Base-by-base conservation (phyloP, 148 eudicot species). In the Vaccinium myrtillus region DNA sequence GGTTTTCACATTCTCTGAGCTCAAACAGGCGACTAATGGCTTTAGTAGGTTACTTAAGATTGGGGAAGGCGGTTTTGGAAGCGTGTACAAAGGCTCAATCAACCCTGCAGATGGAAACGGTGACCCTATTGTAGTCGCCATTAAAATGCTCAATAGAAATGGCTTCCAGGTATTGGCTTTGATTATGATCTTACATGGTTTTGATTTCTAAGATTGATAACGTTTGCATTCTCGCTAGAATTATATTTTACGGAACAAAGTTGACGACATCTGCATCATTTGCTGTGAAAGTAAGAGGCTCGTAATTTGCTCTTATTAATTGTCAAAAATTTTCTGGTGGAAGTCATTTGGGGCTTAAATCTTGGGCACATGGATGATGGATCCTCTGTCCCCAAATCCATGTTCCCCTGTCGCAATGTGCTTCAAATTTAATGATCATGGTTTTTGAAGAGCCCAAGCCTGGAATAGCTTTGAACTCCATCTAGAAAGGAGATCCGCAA, bases 41-140 rank as follows among this genome's bases (percentile, higher is more conserved):
- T 95, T 95, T 82, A 92, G 78, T 48, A 90, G 91, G 83, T 67
- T 90, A 77, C 87, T 92, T 58, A 95, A 93, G 93, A 93, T 95
- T 88, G 98, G 98, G 59, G 98, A 95, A 88, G 98, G 98, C 23
- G 98, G 98, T 46, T 95, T 94, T 83, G 98, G 98, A 49, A 58
- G 93, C 61, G 98, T 95, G 7, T 95, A 92, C 78, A 94, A 90
- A 71, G 98, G 97, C 10, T 84, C 82, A n/a, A 85, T 95, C 51
- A 90, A 90, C 91, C 87, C 88, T 79, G 84, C 86, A 84, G 90
- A 86, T 74, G 92, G 90, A 12, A 76, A 80, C 25, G 92, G 86
- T 51, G 91, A 90, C 8, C 78, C 88, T 9, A 51, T 65, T 54
- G 77, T 85, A 18, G 98, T 92, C 85, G 96, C 98, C 63, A 81